These are phyloP conservation scores for Vicia villosa DNA, from an alignment of 306 rosid species.

Conservation along the genomic window DNA sequence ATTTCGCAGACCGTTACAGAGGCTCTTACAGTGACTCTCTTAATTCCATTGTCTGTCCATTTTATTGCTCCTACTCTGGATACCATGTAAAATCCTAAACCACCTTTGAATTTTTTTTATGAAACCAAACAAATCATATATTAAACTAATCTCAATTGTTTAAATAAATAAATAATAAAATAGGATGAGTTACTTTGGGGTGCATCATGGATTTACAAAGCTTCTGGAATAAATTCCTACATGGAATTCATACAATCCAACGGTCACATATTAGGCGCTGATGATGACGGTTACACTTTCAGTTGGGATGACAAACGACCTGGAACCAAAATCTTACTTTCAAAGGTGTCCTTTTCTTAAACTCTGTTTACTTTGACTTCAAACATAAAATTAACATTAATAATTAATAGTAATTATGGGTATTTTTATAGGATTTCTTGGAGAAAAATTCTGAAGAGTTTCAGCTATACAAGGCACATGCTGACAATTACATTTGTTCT, in stretches of 20 bases:
- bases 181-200: constrained; percentile 98
- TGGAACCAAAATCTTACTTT: constrained; percentile 80
- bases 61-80: constrained; percentile 92
- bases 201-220: constrained; percentile 85
- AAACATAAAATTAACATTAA: not conserved
- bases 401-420: constrained; percentile 6
- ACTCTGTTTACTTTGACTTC: not conserved
- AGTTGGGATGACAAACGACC: constrained; percentile 96
- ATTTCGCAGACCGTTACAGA: constrained; percentile 76
- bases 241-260: constrained; percentile 69
- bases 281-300: constrained; percentile 70
- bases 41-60: constrained; percentile 75
- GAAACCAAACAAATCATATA: not conserved
- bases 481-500: constrained; percentile 82
- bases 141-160: not conserved
- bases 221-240: constrained; percentile 58
- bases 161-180: not conserved
- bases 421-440: constrained; percentile 55
- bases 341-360: constrained; percentile 54
- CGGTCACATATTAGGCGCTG: constrained; percentile 81
- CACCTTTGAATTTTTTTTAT: not conserved
- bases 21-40: constrained; percentile 85
- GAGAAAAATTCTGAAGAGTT: constrained; percentile 57
- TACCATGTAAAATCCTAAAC: constrained; percentile 56
- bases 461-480: constrained; percentile 69